phyloP scores from a whole-genome alignment of 805 yeast species.

The Saccharomycopsis fermentans region DNA sequence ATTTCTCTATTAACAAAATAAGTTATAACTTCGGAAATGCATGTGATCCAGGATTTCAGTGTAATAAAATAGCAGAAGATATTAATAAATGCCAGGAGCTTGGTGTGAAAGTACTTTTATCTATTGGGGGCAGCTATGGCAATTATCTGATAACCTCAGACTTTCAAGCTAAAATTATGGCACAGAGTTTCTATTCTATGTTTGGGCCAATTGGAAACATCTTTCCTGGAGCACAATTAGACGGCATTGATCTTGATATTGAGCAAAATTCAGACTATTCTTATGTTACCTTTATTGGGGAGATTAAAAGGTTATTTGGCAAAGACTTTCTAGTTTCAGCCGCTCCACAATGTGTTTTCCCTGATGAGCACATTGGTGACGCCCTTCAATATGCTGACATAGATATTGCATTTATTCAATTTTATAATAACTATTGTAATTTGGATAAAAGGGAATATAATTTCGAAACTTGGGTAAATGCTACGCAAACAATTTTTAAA shows the following conservation, averaged over 20 bases:
- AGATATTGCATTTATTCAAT: slow-evolving; percentile 79
- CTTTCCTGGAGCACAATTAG: slow-evolving; percentile 58
- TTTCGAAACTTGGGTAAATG: slow-evolving; percentile 63
- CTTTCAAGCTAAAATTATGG: slow-evolving; percentile 5
- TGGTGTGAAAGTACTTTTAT: slow-evolving; percentile 69
- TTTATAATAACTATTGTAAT: slow-evolving; percentile 77
- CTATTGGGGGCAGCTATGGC: slow-evolving; percentile 72
- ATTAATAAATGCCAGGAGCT: slow-evolving; percentile 62
- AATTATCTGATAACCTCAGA: background rate
- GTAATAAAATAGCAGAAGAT: slow-evolving; percentile 48
- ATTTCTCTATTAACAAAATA: background rate
- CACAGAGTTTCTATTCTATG: slow-evolving; percentile 1
- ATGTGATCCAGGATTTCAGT: slow-evolving; percentile 20
- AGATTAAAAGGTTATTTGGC: slow-evolving; percentile 20
- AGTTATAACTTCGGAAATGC: slow-evolving; percentile 8
- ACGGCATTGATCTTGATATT: slow-evolving; percentile 89
- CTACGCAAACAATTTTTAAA: slow-evolving; percentile 47
- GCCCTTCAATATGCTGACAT: slow-evolving; percentile 47
- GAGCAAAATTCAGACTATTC: slow-evolving; percentile 58
- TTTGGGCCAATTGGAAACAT: slow-evolving; percentile 8
- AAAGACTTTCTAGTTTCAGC: slow-evolving; percentile 69
- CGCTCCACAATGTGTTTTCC: slow-evolving; percentile 88
- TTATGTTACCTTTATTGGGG: slow-evolving; percentile 46
- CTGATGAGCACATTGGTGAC: slow-evolving; percentile 62
- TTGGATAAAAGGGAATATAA: slow-evolving; percentile 39